Evolutionary conservation across 2,329 filamentous ascomycete genomes (phyloP), one percentile per base, ranked within the genome.

Genomic region (Ascochyta fabae): DNA sequence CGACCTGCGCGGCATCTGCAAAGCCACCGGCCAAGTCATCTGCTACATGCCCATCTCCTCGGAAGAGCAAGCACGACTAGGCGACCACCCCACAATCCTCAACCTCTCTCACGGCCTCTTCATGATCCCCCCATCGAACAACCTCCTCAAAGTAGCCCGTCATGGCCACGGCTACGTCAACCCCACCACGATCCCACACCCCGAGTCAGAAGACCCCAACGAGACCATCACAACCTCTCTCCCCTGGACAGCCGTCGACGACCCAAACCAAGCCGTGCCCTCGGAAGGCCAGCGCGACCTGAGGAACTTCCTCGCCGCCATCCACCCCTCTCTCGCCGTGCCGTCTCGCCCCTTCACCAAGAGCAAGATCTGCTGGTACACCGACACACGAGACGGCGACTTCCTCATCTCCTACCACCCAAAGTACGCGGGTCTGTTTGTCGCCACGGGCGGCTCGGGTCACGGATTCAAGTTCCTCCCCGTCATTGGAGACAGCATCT

Each of bases 21-120:
- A 89, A 60, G 90, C 93, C 2, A 96, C 92, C 0, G 94, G 91
- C 13, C 94, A 98, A 68, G 84, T 86, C 0, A 72, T 98, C 24
- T 89, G 84, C 12, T 97, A 96, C 77, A 79, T 96, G 62, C 81
- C 86, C 60, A 83, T 98, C 65, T 89, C 86, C 0, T 78, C 85
- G 15, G 83, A 84, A 5, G 93, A 97, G 75, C 86, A 93, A 75
- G 79, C 80, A 15, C 74, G 75, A 4, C 79, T 96, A 10, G 80
- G 79, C 38, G 77, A 84, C 31, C 86, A 88, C 68, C 93, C 93
- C 0, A 89, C 92, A 2, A 77, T 91, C 22, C 77, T 94, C 36
- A 91, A 92, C 76, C 80, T 93, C 62, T 84, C 81, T 44, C 86
- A 83, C 2, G 90, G 90, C 8, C 81, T 90, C 56, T 94, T 92